Evolutionary conservation across 2,329 filamentous ascomycete genomes (phyloP).

Genomic region (Teratosphaeria gauchensis): DNA sequence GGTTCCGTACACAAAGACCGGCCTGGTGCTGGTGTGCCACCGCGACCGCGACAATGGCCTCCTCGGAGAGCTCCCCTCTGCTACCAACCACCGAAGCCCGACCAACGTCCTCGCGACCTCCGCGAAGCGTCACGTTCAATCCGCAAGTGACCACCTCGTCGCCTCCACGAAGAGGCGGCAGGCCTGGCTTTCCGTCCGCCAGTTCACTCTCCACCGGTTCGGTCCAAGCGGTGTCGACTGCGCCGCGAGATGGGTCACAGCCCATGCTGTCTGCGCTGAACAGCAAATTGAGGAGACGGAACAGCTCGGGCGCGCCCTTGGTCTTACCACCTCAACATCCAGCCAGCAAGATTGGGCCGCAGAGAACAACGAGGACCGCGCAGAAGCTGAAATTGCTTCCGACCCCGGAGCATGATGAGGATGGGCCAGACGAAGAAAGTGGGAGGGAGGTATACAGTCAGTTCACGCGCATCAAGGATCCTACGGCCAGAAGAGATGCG

Average conservation of each 20-base stretch:
- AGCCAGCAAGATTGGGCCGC: slow-evolving; percentile 66
- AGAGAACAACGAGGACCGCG: slow-evolving; percentile 87
- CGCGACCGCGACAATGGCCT: slow-evolving; percentile 1
- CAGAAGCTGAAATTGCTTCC: slow-evolving; percentile 97
- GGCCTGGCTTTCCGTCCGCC: slow-evolving; percentile 21
- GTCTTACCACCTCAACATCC: slow-evolving; percentile 29
- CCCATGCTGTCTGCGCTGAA: slow-evolving; percentile 73
- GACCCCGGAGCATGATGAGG: slow-evolving; percentile 73
- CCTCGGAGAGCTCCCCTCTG: slow-evolving; percentile 7
- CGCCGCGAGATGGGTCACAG: slow-evolving; percentile 31
- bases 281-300: slow-evolving; percentile 74
- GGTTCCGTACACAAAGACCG: background rate
- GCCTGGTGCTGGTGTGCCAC: background rate
- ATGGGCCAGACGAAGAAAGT: slow-evolving; percentile 74
- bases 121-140: slow-evolving; percentile 68
- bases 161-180: slow-evolving; percentile 26
- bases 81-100: slow-evolving; percentile 2
- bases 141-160: slow-evolving; percentile 44
- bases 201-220: slow-evolving; percentile 16
- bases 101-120: slow-evolving; percentile 24
- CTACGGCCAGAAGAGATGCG: slow-evolving; percentile 82
- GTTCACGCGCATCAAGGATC: slow-evolving; percentile 95
- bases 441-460: slow-evolving; percentile 95
- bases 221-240: slow-evolving; percentile 21
- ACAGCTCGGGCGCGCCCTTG: slow-evolving; percentile 63